phyloP scores from a whole-genome alignment of 305 asterid species.

The Lippia alba region DNA sequence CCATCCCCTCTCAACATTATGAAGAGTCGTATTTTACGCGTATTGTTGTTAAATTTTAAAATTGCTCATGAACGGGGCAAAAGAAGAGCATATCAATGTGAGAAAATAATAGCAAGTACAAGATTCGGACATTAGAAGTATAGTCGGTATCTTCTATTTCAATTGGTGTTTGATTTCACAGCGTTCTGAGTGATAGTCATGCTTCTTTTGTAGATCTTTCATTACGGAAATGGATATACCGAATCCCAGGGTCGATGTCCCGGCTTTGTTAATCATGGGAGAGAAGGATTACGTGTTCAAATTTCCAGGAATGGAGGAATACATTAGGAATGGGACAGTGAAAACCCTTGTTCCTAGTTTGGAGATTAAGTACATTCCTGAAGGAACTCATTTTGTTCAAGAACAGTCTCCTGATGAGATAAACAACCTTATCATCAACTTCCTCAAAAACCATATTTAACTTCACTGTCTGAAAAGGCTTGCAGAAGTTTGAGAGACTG shows the following conservation, averaged over 20 bases:
- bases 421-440: constrained; percentile 49
- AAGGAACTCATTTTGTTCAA: constrained; percentile 72
- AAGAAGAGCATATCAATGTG: too few species aligned
- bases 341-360: constrained; percentile 53
- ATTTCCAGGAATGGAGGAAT: constrained; percentile 58
- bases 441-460: constrained; percentile 44
- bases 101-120: too few species aligned
- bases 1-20: too few species aligned
- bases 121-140: too few species aligned
- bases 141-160: too few species aligned
- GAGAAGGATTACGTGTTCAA: constrained; percentile 64
- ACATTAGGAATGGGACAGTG: constrained; percentile 48
- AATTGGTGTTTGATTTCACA: background rate
- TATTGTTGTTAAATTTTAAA: too few species aligned
- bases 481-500: background rate
- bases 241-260: constrained; percentile 54
- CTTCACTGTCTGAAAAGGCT: background rate
- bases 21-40: too few species aligned
- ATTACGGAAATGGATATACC: constrained; percentile 34
- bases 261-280: constrained; percentile 64
- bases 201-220: constrained; percentile 33
- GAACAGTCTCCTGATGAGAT: constrained; percentile 65
- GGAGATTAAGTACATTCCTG: constrained; percentile 49
- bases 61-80: too few species aligned
- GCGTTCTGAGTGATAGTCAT: background rate